phyloP scores from a whole-genome alignment of 2,329 filamentous ascomycete species.

The Coniella lustricola region DNA sequence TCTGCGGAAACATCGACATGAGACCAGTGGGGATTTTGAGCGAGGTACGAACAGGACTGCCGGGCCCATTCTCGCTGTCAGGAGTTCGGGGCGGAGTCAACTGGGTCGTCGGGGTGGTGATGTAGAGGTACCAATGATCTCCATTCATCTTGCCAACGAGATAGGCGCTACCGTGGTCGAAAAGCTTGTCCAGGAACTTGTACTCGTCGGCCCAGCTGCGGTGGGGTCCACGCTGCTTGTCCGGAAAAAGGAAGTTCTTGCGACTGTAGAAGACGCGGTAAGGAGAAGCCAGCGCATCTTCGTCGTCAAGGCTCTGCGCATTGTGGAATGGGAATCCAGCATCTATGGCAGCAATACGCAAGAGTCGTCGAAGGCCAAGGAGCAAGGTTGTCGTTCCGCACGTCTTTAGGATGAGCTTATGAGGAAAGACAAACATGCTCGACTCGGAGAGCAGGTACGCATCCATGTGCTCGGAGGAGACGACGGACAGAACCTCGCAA shows the following conservation, averaged over 20 bases:
- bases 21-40: conserved; percentile 50
- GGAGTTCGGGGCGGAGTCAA: conserved; percentile 81
- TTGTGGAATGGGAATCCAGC: conserved; percentile 85
- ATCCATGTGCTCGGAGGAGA: conserved; percentile 89
- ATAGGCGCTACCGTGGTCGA: conserved; percentile 88
- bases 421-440: conserved; percentile 99
- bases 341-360: conserved; percentile 82
- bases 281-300: conserved; percentile 72
- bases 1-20: conserved; percentile 26
- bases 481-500: conserved; percentile 92
- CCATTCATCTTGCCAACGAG: conserved; percentile 99
- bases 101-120: conserved; percentile 75
- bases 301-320: conserved; percentile 56
- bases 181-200: conserved; percentile 83
- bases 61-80: conserved; percentile 36
- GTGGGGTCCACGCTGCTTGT: conserved; percentile 89
- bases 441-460: conserved; percentile 97
- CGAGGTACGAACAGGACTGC: conserved; percentile 31
- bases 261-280: conserved; percentile 98
- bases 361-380: conserved; percentile 78
- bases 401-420: conserved; percentile 98
- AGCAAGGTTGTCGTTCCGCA: conserved; percentile 95
- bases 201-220: conserved; percentile 98
- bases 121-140: conserved; percentile 98
- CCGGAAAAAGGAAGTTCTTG: conserved; percentile 96